Conservation (phyloP, 2,329 filamentous ascomycete species). For the Ramularia endophylla region DNA sequence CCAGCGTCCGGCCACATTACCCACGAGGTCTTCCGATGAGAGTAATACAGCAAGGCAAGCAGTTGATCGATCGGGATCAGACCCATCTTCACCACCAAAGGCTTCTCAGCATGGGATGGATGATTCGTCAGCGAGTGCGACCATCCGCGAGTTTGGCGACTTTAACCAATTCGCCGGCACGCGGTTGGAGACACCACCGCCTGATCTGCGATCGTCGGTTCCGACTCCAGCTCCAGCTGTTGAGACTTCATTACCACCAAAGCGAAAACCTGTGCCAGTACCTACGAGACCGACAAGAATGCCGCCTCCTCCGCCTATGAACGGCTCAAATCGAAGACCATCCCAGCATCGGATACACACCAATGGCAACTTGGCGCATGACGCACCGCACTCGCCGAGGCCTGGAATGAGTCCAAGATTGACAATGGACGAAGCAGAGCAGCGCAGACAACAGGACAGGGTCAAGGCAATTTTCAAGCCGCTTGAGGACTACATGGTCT, state of each 20-base stretch:
- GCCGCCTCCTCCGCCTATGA: slow-evolving; percentile 30
- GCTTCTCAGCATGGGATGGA: slow-evolving; percentile 4
- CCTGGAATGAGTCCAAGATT: slow-evolving; percentile 22
- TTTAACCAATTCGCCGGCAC: slow-evolving; percentile 22
- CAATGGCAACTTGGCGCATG: slow-evolving; percentile 12
- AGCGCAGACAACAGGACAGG: slow-evolving; percentile 28
- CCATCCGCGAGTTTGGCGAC: slow-evolving; percentile 22
- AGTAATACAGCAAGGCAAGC: too few relatives aligned
- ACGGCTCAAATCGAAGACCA: slow-evolving; percentile 14
- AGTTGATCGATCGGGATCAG: slow-evolving; percentile 2
- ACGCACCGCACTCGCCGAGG: slow-evolving; percentile 20
- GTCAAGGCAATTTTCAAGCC: slow-evolving; percentile 63
- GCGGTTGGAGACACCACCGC: slow-evolving; percentile 21
- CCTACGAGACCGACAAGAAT: slow-evolving; percentile 25
- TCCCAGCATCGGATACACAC: slow-evolving; percentile 18
- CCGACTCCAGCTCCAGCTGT: slow-evolving; percentile 1
- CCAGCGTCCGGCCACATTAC: slow-evolving; percentile 10
- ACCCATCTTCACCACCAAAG: slow-evolving; percentile 23
- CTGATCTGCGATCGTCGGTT: not conserved
- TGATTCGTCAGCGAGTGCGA: slow-evolving; percentile 13
- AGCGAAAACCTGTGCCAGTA: slow-evolving; percentile 22
- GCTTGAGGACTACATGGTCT: slow-evolving; percentile 70
- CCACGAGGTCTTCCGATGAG: not conserved
- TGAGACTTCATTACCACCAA: slow-evolving; percentile 10
- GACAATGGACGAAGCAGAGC: slow-evolving; percentile 22